Conservation (phyloP, 768 basidiomycete genomes). For the Rhodotorula taiwanensis region DNA sequence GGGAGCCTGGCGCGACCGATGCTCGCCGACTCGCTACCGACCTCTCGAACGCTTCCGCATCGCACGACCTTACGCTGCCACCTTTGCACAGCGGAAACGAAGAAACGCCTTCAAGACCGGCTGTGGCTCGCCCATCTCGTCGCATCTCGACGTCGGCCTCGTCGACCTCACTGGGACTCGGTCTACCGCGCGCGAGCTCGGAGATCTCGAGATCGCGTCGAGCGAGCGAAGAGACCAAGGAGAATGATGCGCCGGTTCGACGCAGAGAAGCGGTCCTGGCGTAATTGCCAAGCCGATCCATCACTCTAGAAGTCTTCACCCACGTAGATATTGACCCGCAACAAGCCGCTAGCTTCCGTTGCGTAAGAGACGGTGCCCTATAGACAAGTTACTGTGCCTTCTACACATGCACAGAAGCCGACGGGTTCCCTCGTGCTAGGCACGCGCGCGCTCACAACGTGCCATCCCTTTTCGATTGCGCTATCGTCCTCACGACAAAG, state of each 20-base stretch:
- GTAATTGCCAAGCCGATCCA: too few species aligned
- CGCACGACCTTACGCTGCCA: conserved; percentile 21
- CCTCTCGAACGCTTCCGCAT: not conserved
- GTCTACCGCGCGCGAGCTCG: not conserved
- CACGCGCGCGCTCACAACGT: too few species aligned
- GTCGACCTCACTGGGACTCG: not conserved
- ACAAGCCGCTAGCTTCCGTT: too few species aligned
- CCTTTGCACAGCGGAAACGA: not conserved
- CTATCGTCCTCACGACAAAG: too few species aligned
- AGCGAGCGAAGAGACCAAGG: not conserved
- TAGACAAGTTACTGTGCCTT: too few species aligned
- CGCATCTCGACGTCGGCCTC: not conserved
- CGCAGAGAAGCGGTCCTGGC: not conserved
- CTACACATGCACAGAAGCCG: too few species aligned
- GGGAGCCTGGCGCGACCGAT: not conserved
- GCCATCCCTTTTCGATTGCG: too few species aligned
- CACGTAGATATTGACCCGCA: too few species aligned
- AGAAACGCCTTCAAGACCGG: conserved; percentile 11
- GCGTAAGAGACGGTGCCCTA: too few species aligned
- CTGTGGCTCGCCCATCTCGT: not conserved
- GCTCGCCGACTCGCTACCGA: not conserved
- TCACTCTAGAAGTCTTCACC: too few species aligned
- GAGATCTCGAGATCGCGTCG: not conserved
- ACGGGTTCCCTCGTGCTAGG: too few species aligned
- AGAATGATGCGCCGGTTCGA: not conserved